phyloP scores from a whole-genome alignment of 169 alveolate genomes.

The Nephromyces sp. region DNA sequence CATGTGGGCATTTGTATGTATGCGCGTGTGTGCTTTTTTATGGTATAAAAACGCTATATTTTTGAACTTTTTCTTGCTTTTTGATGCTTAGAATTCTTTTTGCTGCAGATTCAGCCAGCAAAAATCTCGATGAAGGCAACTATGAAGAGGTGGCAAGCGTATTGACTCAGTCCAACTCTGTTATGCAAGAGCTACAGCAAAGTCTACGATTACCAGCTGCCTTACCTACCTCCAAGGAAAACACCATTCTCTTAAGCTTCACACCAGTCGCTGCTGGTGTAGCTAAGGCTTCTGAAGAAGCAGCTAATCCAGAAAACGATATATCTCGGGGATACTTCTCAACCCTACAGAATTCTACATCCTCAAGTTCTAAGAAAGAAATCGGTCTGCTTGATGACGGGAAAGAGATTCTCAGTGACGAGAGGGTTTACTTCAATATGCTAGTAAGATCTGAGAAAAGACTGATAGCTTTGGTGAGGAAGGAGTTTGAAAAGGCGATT shows the following conservation, averaged over 20 bases:
- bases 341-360: background rate
- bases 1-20: too few species aligned
- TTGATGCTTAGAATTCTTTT: background rate
- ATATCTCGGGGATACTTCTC: too few species aligned
- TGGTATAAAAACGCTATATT: too few species aligned
- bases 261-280: background rate
- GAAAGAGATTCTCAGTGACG: background rate
- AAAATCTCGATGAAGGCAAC: background rate
- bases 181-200: background rate
- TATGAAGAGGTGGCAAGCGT: background rate
- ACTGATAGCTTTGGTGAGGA: background rate
- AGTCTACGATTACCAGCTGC: background rate
- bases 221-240: background rate
- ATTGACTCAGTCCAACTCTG: background rate
- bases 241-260: background rate
- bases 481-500: slow-evolving; percentile 2
- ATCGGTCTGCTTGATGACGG: too few species aligned
- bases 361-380: background rate
- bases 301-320: background rate
- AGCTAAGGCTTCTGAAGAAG: background rate
- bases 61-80: too few species aligned
- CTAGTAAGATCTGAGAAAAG: slow-evolving; percentile 1
- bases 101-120: background rate
- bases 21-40: too few species aligned
- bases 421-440: background rate